A percentile compares a stretch with the other conserved stretches of the same genome.
Conservation (phyloP, 2,329 filamentous ascomycete species). For the Emmonsiellopsis sp. region DNA sequence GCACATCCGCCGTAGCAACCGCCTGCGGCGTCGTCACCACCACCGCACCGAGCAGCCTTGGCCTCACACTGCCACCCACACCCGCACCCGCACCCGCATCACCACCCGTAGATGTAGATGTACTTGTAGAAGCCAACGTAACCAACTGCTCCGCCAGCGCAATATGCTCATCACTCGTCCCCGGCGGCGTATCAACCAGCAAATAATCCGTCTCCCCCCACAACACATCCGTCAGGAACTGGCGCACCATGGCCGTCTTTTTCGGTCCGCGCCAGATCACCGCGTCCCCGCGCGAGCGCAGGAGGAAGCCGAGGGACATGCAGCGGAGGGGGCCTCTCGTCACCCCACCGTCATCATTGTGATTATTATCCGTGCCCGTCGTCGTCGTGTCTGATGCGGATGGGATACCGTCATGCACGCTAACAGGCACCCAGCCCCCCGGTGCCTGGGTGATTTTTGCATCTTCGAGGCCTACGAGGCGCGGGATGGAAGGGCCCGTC, state of each 20-base stretch:
- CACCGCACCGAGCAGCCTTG: conserved; percentile 75
- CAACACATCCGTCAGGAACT: conserved; percentile 85
- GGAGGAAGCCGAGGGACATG: conserved; percentile 89
- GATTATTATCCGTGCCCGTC: no score
- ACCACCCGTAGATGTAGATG: conserved; percentile 20
- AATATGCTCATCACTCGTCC: conserved; percentile 95
- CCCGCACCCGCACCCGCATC: no score
- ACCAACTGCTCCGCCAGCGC: conserved; percentile 81
- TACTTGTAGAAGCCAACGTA: conserved; percentile 24
- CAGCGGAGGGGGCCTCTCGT: conserved; percentile 44
- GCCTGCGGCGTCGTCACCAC: conserved; percentile 95
- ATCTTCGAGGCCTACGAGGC: conserved; percentile 82
- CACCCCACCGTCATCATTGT: no score
- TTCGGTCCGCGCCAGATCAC: conserved; percentile 98
- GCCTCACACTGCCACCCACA: conserved; percentile 18
- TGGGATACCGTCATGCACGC: conserved; percentile 62
- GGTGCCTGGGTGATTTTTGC: conserved; percentile 86
- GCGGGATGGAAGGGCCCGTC: conserved; percentile 91
- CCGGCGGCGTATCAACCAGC: conserved; percentile 90
- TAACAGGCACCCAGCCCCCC: conserved; percentile 84
- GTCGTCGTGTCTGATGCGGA: no score
- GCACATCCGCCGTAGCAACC: conserved; percentile 84
- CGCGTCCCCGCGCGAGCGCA: conserved; percentile 74
- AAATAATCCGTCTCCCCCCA: conserved; percentile 86
- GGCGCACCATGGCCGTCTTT: conserved; percentile 97